Conservation (phyloP, 495 filamentous ascomycete species). For the Daldinia caldariorum region DNA sequence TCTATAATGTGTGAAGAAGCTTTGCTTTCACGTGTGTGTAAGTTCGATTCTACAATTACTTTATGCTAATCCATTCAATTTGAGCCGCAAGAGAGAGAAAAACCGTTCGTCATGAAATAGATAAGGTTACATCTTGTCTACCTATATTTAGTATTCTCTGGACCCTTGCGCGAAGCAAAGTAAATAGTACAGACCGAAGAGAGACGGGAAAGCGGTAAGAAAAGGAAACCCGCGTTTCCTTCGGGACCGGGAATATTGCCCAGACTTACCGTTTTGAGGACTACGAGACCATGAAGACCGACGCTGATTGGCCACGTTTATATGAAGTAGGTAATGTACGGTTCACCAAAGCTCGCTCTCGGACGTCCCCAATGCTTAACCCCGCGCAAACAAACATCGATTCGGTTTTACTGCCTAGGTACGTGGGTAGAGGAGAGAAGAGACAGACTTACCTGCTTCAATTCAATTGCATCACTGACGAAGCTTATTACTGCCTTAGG, state of each 20-base stretch:
- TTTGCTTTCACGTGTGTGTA: constrained; percentile 2
- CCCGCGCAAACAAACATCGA: constrained; percentile 31
- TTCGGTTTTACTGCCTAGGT: too few relatives aligned
- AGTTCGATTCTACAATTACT: constrained; percentile 7
- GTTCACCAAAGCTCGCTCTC: constrained; percentile 26
- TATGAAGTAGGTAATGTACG: too few relatives aligned
- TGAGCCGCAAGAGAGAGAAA: not conserved
- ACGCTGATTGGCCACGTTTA: constrained; percentile 24
- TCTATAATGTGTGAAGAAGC: constrained; percentile 18
- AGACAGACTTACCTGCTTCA: constrained; percentile 16
- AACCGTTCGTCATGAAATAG: not conserved
- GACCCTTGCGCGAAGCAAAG: not conserved
- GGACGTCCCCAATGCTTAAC: constrained; percentile 41
- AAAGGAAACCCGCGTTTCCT: not conserved
- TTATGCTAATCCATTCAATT: not conserved
- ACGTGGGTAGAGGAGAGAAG: too few relatives aligned
- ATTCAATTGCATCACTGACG: constrained; percentile 26
- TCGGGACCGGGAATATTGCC: constrained; percentile 23
- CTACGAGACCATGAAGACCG: constrained; percentile 14
- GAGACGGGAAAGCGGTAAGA: not conserved
- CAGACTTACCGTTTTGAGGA: constrained; percentile 22
- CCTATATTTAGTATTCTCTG: constrained; percentile 24
- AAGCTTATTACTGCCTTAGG: constrained; percentile 23
- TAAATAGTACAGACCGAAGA: constrained; percentile 1
- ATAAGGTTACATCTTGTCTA: constrained; percentile 28